Base-by-base conservation (phyloP, 345 rosid genomes). In the Excoecaria cochinchinensis region DNA sequence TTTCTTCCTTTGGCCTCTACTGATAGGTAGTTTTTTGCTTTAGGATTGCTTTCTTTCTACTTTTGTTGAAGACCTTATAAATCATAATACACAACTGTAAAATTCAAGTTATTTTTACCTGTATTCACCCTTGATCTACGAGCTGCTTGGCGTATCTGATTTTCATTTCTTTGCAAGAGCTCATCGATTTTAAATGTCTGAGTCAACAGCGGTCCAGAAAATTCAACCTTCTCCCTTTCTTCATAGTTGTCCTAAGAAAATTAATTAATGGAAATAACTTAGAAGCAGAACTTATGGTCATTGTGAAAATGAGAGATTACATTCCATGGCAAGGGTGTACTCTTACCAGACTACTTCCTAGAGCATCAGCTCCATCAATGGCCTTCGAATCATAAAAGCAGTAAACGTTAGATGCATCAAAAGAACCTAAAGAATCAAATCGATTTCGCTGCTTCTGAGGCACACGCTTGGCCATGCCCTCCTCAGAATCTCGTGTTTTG, bases 151-250 rank as follows among this genome's bases (percentile, higher is more conserved):
- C 87, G 85, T 40, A 87, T 90, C 69, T 84, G 87, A 31, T 76
- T 87, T 77, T 85, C 90, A 76, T 88, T 91, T 74, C 85, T 80
- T 71, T 82, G 84, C 73, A 86, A 73, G 60, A 86, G 78, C 70
- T 82, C 81, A 5, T 88, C 89, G 4, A 86, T 73, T 75, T 82
- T 84, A 50, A 77, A 81, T 13, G 90, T 76, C 71, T 87, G 82
- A 15, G 83, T 69, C 19, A 87, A 63, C 71, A 85, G 11, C 5
- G 91, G 90, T 62, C 90, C 94, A 8, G 94, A 91, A 71, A 61
- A 66, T 57, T 77, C 65, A 24, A 75, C 66, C 31, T 74, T 78
- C 38, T 67, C 70, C 7, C 19, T 63, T 64, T 69, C 58, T 21
- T 68, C 55, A 48, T 22, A 11, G 53, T 15, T 22, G 0, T n/a